These are phyloP conservation scores for Yarrowia alimentaria DNA, from an alignment of 805 yeast genomes.

Conservation along the genomic window DNA sequence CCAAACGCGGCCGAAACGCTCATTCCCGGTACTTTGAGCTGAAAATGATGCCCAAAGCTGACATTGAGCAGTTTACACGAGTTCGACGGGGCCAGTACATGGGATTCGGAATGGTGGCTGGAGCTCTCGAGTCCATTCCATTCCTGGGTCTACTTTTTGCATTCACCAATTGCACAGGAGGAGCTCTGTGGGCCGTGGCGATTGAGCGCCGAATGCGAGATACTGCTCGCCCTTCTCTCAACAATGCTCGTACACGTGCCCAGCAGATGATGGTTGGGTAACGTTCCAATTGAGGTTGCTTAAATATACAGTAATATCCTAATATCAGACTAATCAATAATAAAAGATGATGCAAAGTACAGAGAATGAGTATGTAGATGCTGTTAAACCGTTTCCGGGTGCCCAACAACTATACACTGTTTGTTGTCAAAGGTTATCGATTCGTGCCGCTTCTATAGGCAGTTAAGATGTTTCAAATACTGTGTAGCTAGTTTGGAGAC, in stretches of 20 bases:
- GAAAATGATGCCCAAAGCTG: slow-evolving; percentile 49
- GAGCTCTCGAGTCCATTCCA: slow-evolving; percentile 41
- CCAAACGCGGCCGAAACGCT: slow-evolving; percentile 51
- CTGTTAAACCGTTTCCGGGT: too few relatives aligned
- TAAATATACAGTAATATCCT: neutral
- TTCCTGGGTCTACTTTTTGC: slow-evolving; percentile 40
- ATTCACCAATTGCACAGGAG: slow-evolving; percentile 42
- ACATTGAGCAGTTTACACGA: slow-evolving; percentile 40
- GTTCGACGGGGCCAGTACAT: slow-evolving; percentile 38
- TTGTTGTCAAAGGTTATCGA: too few relatives aligned
- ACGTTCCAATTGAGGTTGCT: neutral
- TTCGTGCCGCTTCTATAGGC: too few relatives aligned
- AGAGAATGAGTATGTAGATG: too few relatives aligned
- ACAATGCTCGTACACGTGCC: neutral
- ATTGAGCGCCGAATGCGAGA: slow-evolving; percentile 32
- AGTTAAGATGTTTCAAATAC: too few relatives aligned
- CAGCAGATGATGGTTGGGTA: slow-evolving; percentile 20
- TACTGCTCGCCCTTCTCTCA: slow-evolving; percentile 10
- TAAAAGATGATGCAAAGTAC: too few relatives aligned
- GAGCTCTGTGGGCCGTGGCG: slow-evolving; percentile 42
- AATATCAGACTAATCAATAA: too few relatives aligned
- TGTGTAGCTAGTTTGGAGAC: too few relatives aligned
- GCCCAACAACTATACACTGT: too few relatives aligned
- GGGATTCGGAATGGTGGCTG: slow-evolving; percentile 42
- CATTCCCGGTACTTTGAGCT: slow-evolving; percentile 58